Conservation (phyloP, 495 filamentous ascomycete genomes). For the Penicillium fimorum region DNA sequence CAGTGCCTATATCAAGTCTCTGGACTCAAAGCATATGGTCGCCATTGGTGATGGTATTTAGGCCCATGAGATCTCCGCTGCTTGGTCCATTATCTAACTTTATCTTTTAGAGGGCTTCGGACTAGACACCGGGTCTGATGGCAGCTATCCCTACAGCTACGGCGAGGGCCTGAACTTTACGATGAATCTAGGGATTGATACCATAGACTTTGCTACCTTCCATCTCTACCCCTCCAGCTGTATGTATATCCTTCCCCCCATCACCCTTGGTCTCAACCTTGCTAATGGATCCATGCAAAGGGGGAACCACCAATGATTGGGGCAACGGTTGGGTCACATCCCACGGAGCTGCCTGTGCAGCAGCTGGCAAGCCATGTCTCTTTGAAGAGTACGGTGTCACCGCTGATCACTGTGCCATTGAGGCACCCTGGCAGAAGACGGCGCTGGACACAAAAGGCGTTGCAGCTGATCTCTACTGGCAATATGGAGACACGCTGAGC, state of each 20-base stretch:
- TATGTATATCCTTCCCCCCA: conserved; percentile 36
- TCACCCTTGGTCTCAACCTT: conserved; percentile 28
- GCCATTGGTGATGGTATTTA: conserved; percentile 55
- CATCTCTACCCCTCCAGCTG: conserved; percentile 62
- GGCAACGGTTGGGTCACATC: conserved; percentile 59
- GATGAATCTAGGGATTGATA: conserved; percentile 53
- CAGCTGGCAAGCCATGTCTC: conserved; percentile 62
- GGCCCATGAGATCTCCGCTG: not conserved
- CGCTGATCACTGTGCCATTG: conserved; percentile 40
- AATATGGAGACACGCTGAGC: conserved; percentile 57
- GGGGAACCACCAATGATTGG: conserved; percentile 45
- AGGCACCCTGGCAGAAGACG: conserved; percentile 59
- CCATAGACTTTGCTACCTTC: conserved; percentile 66
- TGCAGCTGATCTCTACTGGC: conserved; percentile 63
- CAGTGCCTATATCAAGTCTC: conserved; percentile 59
- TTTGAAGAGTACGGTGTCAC: conserved; percentile 66
- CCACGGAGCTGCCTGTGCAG: conserved; percentile 55
- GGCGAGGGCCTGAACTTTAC: conserved; percentile 65
- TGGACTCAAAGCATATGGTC: conserved; percentile 67
- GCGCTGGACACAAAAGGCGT: conserved; percentile 50
- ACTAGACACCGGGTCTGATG: conserved; percentile 39
- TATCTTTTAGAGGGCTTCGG: conserved; percentile 38
- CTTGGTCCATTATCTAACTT: not conserved
- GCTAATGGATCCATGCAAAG: conserved; percentile 13
- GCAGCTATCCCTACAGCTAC: conserved; percentile 58